Conservation (phyloP, 164 flowering plant species). For the Tetrastigma voinierianum region DNA sequence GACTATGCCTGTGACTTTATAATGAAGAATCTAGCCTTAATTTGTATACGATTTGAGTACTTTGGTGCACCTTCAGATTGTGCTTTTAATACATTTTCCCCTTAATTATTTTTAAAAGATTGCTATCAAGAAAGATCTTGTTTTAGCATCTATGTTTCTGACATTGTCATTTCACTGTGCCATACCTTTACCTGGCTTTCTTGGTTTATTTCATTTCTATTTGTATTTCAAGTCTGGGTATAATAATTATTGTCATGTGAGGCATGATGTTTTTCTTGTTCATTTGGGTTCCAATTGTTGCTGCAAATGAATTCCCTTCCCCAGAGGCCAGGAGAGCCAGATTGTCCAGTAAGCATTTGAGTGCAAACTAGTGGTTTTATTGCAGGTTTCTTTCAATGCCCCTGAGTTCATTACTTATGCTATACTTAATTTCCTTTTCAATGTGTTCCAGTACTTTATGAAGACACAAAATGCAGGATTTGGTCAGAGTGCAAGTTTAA, state of each 20-base stretch:
- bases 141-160: not conserved
- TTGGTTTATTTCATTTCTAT: no score
- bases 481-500: constrained; percentile 91
- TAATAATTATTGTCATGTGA: not conserved
- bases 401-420: not conserved
- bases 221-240: not conserved
- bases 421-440: not conserved
- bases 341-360: constrained; percentile 86
- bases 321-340: constrained; percentile 88
- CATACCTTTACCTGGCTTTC: no score
- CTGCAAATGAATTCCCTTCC: constrained; percentile 60
- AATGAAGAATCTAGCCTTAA: no score
- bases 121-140: not conserved
- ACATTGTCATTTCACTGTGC: not conserved
- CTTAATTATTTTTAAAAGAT: no score
- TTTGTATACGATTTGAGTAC: no score
- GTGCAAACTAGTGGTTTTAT: not conserved
- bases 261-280: constrained; percentile 3
- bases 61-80: no score
- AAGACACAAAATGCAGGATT: constrained; percentile 94
- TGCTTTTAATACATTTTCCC: no score
- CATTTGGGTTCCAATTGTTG: constrained; percentile 53
- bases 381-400: not conserved
- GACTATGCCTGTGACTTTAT: no score
- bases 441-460: constrained; percentile 68